A percentile compares a stretch with the other conserved stretches of the same genome.
Conservation (phyloP, 2,329 filamentous ascomycete species). For the Curvularia verruculosa region DNA sequence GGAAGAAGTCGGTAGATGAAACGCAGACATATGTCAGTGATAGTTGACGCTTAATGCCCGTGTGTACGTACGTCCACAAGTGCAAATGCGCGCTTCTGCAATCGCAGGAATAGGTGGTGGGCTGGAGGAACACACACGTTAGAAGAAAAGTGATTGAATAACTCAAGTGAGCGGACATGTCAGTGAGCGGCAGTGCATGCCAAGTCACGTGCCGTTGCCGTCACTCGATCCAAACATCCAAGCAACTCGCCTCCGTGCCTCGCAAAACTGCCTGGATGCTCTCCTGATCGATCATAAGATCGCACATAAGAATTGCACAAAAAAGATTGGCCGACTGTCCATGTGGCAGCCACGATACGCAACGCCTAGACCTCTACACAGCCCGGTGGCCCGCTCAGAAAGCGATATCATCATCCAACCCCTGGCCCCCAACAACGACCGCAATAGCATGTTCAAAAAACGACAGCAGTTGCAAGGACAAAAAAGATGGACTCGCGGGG, state of each 20-base stretch:
- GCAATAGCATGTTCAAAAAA: too few species aligned
- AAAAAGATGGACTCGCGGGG: constrained; percentile 6
- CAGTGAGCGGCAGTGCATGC: neutral
- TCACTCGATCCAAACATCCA: neutral
- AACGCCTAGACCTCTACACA: neutral
- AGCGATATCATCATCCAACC: neutral
- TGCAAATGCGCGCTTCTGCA: neutral
- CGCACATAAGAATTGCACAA: neutral
- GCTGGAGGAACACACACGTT: neutral
- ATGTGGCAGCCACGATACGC: neutral
- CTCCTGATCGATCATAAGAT: neutral
- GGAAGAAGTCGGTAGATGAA: too few species aligned
- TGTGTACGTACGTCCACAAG: too few species aligned
- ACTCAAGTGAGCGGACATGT: neutral
- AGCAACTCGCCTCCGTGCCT: neutral
- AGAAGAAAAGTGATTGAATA: neutral
- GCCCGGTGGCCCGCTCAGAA: neutral
- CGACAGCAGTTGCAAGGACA: too few species aligned
- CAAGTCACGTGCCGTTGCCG: neutral
- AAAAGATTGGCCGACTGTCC: neutral
- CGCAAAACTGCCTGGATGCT: neutral
- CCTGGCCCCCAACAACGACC: neutral
- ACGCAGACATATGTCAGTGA: too few species aligned
- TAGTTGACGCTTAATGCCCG: neutral
- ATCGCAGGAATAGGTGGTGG: neutral